Conservation (phyloP, 164 flowering plant species). For the Aristolochia fimbriata region DNA sequence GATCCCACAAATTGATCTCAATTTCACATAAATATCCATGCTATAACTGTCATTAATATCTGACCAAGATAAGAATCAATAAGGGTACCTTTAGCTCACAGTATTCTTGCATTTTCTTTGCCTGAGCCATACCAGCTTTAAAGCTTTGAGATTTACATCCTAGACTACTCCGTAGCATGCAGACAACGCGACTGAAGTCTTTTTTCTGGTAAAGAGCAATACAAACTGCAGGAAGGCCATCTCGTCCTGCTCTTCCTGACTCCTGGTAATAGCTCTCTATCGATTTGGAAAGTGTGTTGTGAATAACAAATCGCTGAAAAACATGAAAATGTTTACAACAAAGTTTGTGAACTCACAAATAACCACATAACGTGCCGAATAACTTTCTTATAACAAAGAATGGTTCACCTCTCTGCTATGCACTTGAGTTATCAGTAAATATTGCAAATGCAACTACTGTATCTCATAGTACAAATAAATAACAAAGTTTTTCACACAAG, state of each 20-base stretch:
- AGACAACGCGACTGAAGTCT: constrained; percentile 91
- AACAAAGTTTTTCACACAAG: too few species aligned
- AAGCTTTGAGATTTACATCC: constrained; percentile 49
- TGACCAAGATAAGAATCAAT: neutral
- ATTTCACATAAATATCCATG: too few species aligned
- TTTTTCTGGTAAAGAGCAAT: constrained; percentile 82
- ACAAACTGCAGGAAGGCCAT: constrained; percentile 67
- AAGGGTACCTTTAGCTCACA: constrained; percentile 78
- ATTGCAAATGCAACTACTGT: too few species aligned
- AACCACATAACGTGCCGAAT: too few species aligned
- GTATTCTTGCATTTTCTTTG: constrained; percentile 73
- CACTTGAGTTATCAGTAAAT: too few species aligned
- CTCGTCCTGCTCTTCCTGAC: constrained; percentile 96
- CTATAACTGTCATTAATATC: too few species aligned
- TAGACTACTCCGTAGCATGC: constrained; percentile 74
- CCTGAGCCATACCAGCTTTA: constrained; percentile 73
- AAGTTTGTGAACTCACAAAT: neutral
- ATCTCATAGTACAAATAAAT: too few species aligned
- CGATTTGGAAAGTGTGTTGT: constrained; percentile 89
- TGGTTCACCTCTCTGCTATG: too few species aligned
- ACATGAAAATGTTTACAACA: neutral
- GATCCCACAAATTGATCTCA: too few species aligned
- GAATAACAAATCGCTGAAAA: constrained; percentile 82
- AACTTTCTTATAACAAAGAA: too few species aligned
- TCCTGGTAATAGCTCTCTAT: constrained; percentile 99